phyloP scores from a whole-genome alignment of 2,329 filamentous ascomycete genomes.

The Monosporascus sp. region DNA sequence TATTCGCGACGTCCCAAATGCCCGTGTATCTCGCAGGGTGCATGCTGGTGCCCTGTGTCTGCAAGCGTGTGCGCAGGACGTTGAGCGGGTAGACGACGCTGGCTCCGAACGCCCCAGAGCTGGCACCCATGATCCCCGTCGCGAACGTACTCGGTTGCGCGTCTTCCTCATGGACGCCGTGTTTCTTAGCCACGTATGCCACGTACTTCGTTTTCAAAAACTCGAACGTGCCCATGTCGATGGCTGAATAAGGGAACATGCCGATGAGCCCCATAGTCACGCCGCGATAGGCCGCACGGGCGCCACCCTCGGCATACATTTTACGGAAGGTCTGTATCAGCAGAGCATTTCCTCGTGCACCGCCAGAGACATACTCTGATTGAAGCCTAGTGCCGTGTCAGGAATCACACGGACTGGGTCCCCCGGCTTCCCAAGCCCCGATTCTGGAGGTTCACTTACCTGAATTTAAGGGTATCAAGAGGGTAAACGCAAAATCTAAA shows the following conservation, averaged over 20 bases:
- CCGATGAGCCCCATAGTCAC: conserved; percentile 89
- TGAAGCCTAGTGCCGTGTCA: conserved; percentile 66
- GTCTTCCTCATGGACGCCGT: conserved; percentile 76
- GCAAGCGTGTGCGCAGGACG: conserved; percentile 81
- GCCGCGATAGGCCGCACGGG: conserved; percentile 80
- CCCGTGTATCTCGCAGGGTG: conserved; percentile 88
- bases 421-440: no score
- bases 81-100: conserved; percentile 95
- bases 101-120: conserved; percentile 86
- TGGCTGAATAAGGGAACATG: conserved; percentile 97
- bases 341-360: conserved; percentile 75
- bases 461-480: conserved; percentile 61
- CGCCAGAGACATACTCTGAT: conserved; percentile 86
- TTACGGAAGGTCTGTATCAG: conserved; percentile 78
- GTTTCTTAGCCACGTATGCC: conserved; percentile 60
- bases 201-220: conserved; percentile 75
- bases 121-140: conserved; percentile 84
- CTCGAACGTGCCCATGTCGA: conserved; percentile 95
- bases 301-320: conserved; percentile 74
- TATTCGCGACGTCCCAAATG: conserved; percentile 80
- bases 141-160: conserved; percentile 74
- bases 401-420: conserved; percentile 4
- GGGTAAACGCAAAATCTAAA: conserved; percentile 84
- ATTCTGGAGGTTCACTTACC: neutral
- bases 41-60: conserved; percentile 90